phyloP scores from a whole-genome alignment of 140 eudicot genomes.

The Ambrosia hybrid region DNA sequence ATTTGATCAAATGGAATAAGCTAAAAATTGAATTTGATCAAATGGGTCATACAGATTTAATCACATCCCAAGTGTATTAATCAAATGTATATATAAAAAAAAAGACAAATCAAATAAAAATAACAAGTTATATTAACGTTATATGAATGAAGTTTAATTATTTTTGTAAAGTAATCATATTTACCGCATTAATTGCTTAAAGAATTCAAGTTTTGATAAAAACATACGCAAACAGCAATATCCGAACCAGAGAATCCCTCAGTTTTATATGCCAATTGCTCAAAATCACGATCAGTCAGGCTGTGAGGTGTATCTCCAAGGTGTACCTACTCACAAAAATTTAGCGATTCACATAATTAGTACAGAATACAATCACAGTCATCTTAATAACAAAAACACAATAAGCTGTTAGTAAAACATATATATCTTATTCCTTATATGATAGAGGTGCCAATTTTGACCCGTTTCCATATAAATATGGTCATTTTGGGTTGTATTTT shows the following conservation, averaged over 20 bases:
- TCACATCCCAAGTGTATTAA: background rate
- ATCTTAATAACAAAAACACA: background rate
- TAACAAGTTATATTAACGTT: background rate
- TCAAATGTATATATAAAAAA: background rate
- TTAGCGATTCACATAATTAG: no score
- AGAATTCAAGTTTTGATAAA: background rate
- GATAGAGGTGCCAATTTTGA: background rate
- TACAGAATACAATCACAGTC: no score
- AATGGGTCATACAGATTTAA: slow-evolving; percentile 1
- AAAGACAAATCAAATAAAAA: no score
- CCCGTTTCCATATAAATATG: background rate
- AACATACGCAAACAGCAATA: slow-evolving; percentile 69
- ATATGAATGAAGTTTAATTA: background rate
- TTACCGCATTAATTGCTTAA: slow-evolving; percentile 4
- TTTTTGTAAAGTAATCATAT: background rate
- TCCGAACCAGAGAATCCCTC: slow-evolving; percentile 78
- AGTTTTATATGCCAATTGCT: slow-evolving; percentile 50
- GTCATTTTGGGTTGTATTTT: background rate
- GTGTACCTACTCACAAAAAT: slow-evolving; percentile 44
- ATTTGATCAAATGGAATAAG: background rate
- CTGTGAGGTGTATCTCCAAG: slow-evolving; percentile 74
- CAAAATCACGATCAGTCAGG: slow-evolving; percentile 59
- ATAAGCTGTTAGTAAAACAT: background rate
- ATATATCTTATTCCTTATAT: background rate
- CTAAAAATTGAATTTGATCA: background rate